Evolutionary conservation across 1,139 yeast genomes (phyloP).

Genomic region (Saccharomyces hybrid): DNA sequence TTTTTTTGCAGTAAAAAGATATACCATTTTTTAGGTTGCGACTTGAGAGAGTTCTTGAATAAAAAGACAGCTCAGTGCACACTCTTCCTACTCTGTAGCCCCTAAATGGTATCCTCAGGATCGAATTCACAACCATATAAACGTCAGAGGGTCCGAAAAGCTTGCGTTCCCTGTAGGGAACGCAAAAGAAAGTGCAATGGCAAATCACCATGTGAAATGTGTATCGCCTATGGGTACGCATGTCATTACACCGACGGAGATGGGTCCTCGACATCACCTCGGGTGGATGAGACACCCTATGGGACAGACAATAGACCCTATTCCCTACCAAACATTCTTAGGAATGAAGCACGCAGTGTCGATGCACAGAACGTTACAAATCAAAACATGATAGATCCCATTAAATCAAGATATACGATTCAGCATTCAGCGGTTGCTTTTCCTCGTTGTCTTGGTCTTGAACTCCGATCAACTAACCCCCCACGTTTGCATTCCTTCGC

Average conservation of each 20-base stretch:
- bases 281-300: background rate
- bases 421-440: slow-evolving; percentile 9
- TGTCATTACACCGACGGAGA: slow-evolving; percentile 6
- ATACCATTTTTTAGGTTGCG: background rate
- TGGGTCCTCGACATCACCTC: background rate
- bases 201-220: slow-evolving; percentile 11
- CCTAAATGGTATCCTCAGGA: background rate
- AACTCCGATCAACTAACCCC: slow-evolving; percentile 8
- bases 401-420: slow-evolving; percentile 5
- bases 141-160: slow-evolving; percentile 9
- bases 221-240: slow-evolving; percentile 7
- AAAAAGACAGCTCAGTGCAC: background rate
- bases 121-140: background rate
- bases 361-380: background rate
- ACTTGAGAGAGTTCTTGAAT: background rate
- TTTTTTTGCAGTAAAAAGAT: background rate
- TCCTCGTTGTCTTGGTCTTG: slow-evolving; percentile 10
- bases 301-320: background rate
- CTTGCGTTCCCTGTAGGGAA: slow-evolving; percentile 12
- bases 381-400: slow-evolving; percentile 5
- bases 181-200: slow-evolving; percentile 13
- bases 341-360: background rate
- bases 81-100: background rate
- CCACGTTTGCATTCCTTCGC: slow-evolving; percentile 11
- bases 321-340: background rate